Conservation (phyloP, 306 rosid genomes). For the Lagenaria siceraria region DNA sequence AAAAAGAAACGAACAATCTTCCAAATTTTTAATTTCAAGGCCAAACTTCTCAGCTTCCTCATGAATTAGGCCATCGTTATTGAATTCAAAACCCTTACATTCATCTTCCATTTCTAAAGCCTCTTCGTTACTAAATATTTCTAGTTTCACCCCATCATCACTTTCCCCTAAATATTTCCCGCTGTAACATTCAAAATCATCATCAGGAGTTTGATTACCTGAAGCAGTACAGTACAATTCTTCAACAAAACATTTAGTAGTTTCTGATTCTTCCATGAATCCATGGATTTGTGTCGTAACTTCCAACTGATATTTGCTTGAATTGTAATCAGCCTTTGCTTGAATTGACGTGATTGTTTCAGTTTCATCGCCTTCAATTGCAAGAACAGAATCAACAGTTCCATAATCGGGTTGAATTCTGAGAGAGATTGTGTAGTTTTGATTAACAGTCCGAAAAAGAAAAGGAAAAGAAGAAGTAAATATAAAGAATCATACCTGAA, state of each 20-base stretch:
- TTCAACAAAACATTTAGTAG: background rate
- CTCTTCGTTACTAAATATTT: background rate
- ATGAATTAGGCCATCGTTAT: background rate
- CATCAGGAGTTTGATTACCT: background rate
- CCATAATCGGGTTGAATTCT: background rate
- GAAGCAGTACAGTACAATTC: background rate
- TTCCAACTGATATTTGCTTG: background rate
- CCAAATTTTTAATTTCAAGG: too few species aligned
- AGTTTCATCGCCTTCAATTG: background rate
- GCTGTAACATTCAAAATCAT: background rate
- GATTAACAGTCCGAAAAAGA: background rate
- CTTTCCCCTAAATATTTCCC: background rate
- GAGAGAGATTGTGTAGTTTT: background rate
- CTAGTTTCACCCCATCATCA: background rate
- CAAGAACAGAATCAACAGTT: background rate
- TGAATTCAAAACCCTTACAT: background rate
- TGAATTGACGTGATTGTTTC: too few species aligned
- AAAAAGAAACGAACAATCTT: background rate
- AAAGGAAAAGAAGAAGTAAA: background rate
- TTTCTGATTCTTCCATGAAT: background rate
- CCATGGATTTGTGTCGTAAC: background rate
- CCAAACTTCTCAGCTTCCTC: background rate
- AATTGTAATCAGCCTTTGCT: background rate
- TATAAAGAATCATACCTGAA: background rate
- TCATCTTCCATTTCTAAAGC: background rate